Conservation (phyloP, 306 rosid species). For the Acmispon strigosus region DNA sequence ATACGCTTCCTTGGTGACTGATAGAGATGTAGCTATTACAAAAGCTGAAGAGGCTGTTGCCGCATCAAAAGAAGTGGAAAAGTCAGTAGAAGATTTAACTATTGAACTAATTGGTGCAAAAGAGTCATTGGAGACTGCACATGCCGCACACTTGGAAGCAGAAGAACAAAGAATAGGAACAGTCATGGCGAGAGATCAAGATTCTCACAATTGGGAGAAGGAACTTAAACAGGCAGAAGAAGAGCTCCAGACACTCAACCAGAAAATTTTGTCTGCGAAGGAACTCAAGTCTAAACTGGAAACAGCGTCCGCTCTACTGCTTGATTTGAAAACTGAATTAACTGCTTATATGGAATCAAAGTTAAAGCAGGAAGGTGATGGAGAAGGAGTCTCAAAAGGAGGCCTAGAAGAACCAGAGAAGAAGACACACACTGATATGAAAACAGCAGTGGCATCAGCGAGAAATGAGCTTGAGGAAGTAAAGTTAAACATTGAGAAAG, state of each 20-base stretch:
- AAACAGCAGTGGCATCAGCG: conserved; percentile 73
- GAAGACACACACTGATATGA: conserved; percentile 57
- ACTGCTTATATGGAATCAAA: conserved; percentile 83
- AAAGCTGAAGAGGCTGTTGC: conserved; percentile 83
- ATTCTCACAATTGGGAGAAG: conserved; percentile 90
- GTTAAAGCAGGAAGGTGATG: conserved; percentile 49
- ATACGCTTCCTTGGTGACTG: conserved; percentile 64
- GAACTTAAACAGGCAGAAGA: conserved; percentile 85
- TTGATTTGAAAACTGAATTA: conserved; percentile 81
- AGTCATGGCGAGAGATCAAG: conserved; percentile 93
- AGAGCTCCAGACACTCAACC: conserved; percentile 71
- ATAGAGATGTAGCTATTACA: conserved; percentile 59
- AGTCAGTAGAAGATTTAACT: conserved; percentile 83
- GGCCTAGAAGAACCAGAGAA: conserved; percentile 42
- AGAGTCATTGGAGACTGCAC: conserved; percentile 86
- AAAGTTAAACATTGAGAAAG: conserved; percentile 83
- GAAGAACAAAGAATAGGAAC: conserved; percentile 96
- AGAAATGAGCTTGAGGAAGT: conserved; percentile 79
- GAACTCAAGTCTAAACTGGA: conserved; percentile 83
- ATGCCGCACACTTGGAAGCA: conserved; percentile 88
- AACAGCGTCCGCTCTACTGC: conserved; percentile 68
- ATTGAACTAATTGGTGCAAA: conserved; percentile 82
- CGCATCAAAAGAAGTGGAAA: conserved; percentile 88
- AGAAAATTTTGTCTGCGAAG: conserved; percentile 66
- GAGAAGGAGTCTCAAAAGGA: conserved; percentile 33